Evolutionary conservation across 2,329 filamentous ascomycete species (phyloP).

Genomic region (Aaosphaeria pasadenensis): DNA sequence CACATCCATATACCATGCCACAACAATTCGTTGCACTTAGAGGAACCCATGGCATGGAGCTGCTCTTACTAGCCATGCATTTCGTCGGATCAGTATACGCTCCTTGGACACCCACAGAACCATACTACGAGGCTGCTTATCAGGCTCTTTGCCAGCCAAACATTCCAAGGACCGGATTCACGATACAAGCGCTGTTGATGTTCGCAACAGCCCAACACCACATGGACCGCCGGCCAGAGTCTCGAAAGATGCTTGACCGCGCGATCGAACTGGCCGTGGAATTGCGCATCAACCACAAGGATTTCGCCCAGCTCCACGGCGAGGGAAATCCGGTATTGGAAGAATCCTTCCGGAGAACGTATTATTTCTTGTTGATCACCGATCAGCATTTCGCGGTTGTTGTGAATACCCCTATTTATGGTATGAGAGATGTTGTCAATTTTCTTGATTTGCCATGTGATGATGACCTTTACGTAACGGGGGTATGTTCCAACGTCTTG

Average conservation of each 20-base stretch:
- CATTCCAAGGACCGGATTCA: constrained; percentile 43
- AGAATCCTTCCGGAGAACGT: constrained; percentile 83
- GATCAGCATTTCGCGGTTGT: constrained; percentile 81
- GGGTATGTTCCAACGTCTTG: constrained; percentile 17
- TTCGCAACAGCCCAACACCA: constrained; percentile 76
- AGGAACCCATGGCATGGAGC: constrained; percentile 17
- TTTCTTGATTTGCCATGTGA: constrained; percentile 77
- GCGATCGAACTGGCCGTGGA: constrained; percentile 70
- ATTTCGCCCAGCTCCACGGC: constrained; percentile 64
- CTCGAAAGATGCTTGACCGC: constrained; percentile 63
- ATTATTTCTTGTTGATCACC: constrained; percentile 76
- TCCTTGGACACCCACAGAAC: constrained; percentile 26
- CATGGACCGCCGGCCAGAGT: constrained; percentile 66
- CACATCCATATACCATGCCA: constrained; percentile 55
- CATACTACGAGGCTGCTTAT: constrained; percentile 20
- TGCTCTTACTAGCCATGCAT: constrained; percentile 22
- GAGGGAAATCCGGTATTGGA: constrained; percentile 65
- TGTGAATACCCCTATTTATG: constrained; percentile 66
- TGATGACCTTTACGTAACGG: constrained; percentile 61
- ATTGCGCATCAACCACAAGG: constrained; percentile 71
- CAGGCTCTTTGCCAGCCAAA: constrained; percentile 15
- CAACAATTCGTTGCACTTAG: constrained; percentile 35
- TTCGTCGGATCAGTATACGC: constrained; percentile 33
- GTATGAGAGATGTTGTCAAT: constrained; percentile 60
- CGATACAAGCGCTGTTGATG: constrained; percentile 74